These are phyloP conservation scores for Rosa chinensis DNA, from an alignment of 306 rosid genomes.

Conservation along the genomic window DNA sequence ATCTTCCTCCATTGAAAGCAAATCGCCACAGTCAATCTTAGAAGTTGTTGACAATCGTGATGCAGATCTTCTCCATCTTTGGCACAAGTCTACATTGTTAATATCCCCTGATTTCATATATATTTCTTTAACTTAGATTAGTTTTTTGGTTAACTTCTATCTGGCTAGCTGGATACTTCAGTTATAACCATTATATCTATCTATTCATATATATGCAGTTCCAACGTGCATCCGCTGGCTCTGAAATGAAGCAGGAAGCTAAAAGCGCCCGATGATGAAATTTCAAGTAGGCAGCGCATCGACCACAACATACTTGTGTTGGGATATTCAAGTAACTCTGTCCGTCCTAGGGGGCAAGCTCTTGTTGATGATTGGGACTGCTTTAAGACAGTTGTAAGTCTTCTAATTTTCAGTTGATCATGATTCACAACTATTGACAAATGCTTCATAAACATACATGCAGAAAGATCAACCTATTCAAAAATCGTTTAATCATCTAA, in stretches of 20 bases:
- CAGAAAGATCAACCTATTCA: neutral
- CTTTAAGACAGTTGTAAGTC: slow-evolving; percentile 45
- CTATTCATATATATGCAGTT: slow-evolving; percentile 22
- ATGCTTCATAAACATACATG: neutral
- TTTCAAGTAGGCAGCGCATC: slow-evolving; percentile 29
- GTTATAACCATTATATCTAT: neutral
- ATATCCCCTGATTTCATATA: neutral
- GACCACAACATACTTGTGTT: slow-evolving; percentile 43
- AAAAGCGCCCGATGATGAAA: slow-evolving; percentile 26
- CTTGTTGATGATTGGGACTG: slow-evolving; percentile 70
- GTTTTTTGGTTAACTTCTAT: neutral
- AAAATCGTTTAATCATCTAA: neutral
- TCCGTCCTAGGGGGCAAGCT: slow-evolving; percentile 42
- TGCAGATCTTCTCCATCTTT: slow-evolving; percentile 40
- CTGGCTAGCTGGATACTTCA: neutral
- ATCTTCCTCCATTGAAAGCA: neutral
- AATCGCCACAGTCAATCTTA: neutral
- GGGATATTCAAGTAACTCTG: slow-evolving; percentile 31
- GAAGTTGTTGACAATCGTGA: slow-evolving; percentile 39
- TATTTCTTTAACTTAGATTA: too few relatives aligned
- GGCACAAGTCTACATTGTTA: slow-evolving; percentile 22
- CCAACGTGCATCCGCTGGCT: slow-evolving; percentile 33
- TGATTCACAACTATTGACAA: neutral
- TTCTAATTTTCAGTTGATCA: neutral
- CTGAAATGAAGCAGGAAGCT: slow-evolving; percentile 39